Evolutionary conservation across 345 rosid genomes (phyloP), one percentile per base, ranked within the genome.

Genomic region (Acer yangbiense): DNA sequence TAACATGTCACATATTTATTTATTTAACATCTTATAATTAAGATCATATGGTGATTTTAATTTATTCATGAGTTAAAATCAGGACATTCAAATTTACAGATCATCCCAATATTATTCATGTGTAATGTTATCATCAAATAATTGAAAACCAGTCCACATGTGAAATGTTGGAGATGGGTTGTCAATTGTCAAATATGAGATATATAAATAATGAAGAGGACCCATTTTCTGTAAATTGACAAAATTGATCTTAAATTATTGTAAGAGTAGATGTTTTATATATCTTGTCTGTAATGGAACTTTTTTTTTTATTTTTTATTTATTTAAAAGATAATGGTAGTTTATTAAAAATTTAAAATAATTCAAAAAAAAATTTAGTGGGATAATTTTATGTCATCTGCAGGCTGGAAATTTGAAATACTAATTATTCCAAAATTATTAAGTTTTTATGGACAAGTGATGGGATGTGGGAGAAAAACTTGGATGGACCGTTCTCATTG

Each of bases 381-480:
- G n/a, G n/a, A 32, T 66, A 16, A 16, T 48, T 43, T 5, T 29
- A 0, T 29, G 32, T 29, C 0, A 29, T 29, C 32, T 72, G 77
- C 77, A 73, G 77, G 73, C 73, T 70, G 75, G 63, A 58, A 57
- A 32, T 27, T 73, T 3, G 55, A 64, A 12, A 10, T 13, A 48
- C 16, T 48, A 41, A 43, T 43, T 43, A 43, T 9, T 43, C 1
- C 11, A 43, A 43, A 11, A 43, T 43, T 43, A 43, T 43, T 43
- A 9, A 43, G 9, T 9, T 11, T 14, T 57, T n/a, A 18, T 57
- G n/a, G 62, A 18, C 3, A 9, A 54, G 65, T 1, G 16, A 39
- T 57, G 75, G 54, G 18, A 5, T 29, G 29, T 32, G 18, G 9
- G 25, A 23, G 25, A 23, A 23, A 23, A 23, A 23, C 25, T 23